These are phyloP conservation scores for Cinnamomum micranthum DNA, from an alignment of 164 flowering plant genomes.

Conservation along the genomic window DNA sequence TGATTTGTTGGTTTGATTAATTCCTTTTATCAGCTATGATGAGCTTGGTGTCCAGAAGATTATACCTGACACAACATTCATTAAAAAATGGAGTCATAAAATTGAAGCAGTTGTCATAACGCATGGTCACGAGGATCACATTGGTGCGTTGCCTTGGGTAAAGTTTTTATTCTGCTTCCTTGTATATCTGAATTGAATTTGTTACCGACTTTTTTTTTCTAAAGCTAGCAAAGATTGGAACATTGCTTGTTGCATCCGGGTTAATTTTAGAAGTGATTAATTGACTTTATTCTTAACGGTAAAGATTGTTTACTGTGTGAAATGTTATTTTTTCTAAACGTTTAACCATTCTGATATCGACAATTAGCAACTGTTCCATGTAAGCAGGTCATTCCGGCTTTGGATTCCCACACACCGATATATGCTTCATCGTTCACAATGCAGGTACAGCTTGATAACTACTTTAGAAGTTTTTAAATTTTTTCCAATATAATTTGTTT, in stretches of 20 bases:
- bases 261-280: neutral
- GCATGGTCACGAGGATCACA: constrained; percentile 99
- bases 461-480: neutral
- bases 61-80: constrained; percentile 91
- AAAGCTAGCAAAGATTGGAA: constrained; percentile 1
- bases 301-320: neutral
- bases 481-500: neutral
- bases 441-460: constrained; percentile 58
- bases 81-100: constrained; percentile 93
- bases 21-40: constrained; percentile 53
- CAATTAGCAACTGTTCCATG: neutral
- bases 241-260: neutral
- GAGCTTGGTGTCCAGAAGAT: constrained; percentile 96
- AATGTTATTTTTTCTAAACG: neutral
- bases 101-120: constrained; percentile 97
- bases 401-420: constrained; percentile 86
- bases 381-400: constrained; percentile 87
- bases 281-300: neutral
- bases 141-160: constrained; percentile 99
- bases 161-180: constrained; percentile 47
- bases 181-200: neutral
- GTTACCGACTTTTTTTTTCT: neutral
- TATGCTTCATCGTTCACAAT: constrained; percentile 97
- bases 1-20: constrained; percentile 3
- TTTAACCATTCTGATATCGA: neutral